Conservation (phyloP, 257 asterid species). For the Sherardia arvensis region DNA sequence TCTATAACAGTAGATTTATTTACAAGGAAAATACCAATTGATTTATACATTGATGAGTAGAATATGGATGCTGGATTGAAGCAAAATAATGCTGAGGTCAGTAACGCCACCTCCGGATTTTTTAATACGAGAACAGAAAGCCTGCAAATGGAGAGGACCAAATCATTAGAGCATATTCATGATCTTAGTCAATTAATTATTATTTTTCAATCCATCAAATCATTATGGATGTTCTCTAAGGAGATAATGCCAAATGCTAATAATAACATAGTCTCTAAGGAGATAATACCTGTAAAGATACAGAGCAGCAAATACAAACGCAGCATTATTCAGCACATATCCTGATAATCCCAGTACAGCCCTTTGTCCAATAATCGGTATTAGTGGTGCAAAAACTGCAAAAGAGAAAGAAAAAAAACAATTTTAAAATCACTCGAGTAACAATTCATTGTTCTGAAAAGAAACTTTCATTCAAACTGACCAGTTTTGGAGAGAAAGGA, state of each 20-base stretch:
- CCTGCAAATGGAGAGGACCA: slow-evolving; percentile 28
- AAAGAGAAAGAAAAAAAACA: not conserved
- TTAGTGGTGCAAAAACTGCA: slow-evolving; percentile 80
- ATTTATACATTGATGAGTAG: slow-evolving; percentile 79
- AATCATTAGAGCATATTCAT: not conserved
- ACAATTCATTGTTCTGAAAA: not conserved
- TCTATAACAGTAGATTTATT: not conserved
- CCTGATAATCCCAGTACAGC: slow-evolving; percentile 86
- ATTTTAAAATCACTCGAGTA: not conserved
- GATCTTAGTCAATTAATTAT: not conserved
- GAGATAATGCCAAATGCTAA: not conserved
- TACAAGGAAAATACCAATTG: slow-evolving; percentile 7
- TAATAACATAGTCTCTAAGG: not conserved
- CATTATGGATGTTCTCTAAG: not conserved
- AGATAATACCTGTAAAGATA: slow-evolving; percentile 55
- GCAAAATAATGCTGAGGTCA: slow-evolving; percentile 87
- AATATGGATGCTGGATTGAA: slow-evolving; percentile 93
- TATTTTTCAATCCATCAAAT: not conserved
- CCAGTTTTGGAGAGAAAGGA: slow-evolving; percentile 66
- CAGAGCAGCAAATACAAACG: slow-evolving; percentile 62
- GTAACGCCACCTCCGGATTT: slow-evolving; percentile 59
- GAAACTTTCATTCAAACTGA: slow-evolving; percentile 3
- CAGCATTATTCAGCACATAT: slow-evolving; percentile 56
- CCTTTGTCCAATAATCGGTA: slow-evolving; percentile 73
- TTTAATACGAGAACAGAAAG: slow-evolving; percentile 58